Evolutionary conservation across 2,329 filamentous ascomycete species (phyloP).

Genomic region (Calycina marina): DNA sequence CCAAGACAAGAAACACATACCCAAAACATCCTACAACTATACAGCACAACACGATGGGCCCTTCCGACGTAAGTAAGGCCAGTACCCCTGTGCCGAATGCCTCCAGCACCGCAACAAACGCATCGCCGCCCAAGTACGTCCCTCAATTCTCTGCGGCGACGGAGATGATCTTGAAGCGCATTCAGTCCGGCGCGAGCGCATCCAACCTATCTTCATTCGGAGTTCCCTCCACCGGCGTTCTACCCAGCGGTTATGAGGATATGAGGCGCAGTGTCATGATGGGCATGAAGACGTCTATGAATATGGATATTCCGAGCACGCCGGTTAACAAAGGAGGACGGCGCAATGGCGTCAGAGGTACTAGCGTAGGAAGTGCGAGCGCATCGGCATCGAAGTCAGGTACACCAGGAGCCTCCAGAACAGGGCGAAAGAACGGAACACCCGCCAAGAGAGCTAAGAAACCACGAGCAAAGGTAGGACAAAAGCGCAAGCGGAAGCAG

Average conservation of each 20-base stretch:
- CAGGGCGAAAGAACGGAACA: constrained; percentile 12
- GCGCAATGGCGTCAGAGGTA: constrained; percentile 2
- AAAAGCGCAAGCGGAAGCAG: constrained; percentile 20
- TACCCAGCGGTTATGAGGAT: constrained; percentile 22
- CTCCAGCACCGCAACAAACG: constrained; percentile 6
- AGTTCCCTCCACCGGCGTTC: constrained; percentile 11
- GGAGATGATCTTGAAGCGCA: constrained; percentile 24
- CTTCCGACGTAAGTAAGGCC: constrained; percentile 11
- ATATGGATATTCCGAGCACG: constrained; percentile 20
- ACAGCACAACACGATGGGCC: constrained; percentile 15
- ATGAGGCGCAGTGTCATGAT: constrained; percentile 22
- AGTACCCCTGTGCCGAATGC: constrained; percentile 5
- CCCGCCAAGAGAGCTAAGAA: constrained; percentile 11
- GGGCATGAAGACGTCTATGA: constrained; percentile 23
- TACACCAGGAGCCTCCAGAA: constrained; percentile 11
- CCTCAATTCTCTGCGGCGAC: constrained; percentile 24
- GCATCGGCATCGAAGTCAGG: constrained; percentile 6
- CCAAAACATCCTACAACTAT: constrained; percentile 1
- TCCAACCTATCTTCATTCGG: constrained; percentile 16
- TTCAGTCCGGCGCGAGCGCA: constrained; percentile 16
- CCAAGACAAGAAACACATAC: no score
- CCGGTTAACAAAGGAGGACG: constrained; percentile 9
- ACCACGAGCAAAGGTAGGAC: constrained; percentile 9
- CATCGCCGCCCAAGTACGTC: constrained; percentile 20
- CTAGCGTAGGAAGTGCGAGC: constrained; percentile 5